phyloP scores from a whole-genome alignment of 345 rosid genomes.

The Sonneratia caseolaris region DNA sequence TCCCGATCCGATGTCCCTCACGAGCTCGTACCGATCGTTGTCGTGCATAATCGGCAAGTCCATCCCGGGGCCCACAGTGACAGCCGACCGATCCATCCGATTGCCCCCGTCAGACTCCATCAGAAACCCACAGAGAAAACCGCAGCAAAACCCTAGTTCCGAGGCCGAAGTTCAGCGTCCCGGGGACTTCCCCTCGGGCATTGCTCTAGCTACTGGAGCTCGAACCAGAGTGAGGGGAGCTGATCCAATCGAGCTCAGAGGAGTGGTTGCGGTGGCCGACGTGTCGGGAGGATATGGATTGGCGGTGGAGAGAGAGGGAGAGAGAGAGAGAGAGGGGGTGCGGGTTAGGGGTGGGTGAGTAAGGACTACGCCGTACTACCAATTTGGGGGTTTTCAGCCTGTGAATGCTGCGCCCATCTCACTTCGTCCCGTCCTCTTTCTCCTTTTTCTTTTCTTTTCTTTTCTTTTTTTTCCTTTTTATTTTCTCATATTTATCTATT shows the following conservation, averaged over 20 bases:
- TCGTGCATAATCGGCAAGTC: slow-evolving; percentile 85
- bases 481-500: too few relatives aligned
- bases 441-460: background rate
- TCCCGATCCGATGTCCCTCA: slow-evolving; percentile 67
- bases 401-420: slow-evolving; percentile 1
- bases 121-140: slow-evolving; percentile 4
- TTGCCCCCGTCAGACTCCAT: slow-evolving; percentile 4
- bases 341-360: background rate
- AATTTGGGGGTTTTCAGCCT: background rate
- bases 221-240: background rate
- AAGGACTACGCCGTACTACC: background rate
- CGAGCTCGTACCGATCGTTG: slow-evolving; percentile 69
- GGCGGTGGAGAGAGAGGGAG: background rate
- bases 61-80: slow-evolving; percentile 71
- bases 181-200: background rate
- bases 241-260: background rate
- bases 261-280: background rate
- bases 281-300: background rate
- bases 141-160: slow-evolving; percentile 7
- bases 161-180: background rate
- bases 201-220: background rate
- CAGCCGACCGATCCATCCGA: slow-evolving; percentile 62
- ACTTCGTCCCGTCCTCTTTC: background rate
- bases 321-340: background rate
- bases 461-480: background rate